Percentiles rank a stretch among this genome's conserved stretches.
Evolutionary conservation across 2,329 filamentous ascomycete species (phyloP).

Genomic region (Mariannaea elegans): DNA sequence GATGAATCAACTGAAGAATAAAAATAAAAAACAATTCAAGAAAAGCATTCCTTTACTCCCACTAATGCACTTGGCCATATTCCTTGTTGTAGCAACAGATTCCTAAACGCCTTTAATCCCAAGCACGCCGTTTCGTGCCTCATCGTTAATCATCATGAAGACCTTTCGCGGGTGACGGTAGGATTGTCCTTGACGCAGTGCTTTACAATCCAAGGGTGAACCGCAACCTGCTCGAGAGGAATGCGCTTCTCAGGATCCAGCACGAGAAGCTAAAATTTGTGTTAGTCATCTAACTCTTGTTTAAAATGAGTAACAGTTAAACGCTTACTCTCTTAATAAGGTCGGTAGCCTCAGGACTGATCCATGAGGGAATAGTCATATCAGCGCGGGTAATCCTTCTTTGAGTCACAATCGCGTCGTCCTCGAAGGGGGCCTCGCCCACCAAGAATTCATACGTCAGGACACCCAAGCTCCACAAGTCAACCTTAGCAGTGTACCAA

Average conservation of each 20-base stretch:
- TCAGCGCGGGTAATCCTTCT: slow-evolving; percentile 87
- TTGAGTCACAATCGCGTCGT: slow-evolving; percentile 94
- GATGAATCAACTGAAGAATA: neutral
- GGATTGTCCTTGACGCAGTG: slow-evolving; percentile 77
- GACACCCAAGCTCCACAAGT: slow-evolving; percentile 95
- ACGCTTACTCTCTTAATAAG: slow-evolving; percentile 84
- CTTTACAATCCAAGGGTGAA: slow-evolving; percentile 96
- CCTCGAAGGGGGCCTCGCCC: slow-evolving; percentile 96
- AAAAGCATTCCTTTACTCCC: slow-evolving; percentile 40
- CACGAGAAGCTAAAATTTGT: slow-evolving; percentile 75
- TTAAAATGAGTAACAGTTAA: neutral
- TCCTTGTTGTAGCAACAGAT: slow-evolving; percentile 25
- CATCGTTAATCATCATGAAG: slow-evolving; percentile 27
- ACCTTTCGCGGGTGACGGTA: slow-evolving; percentile 57
- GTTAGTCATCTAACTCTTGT: slow-evolving; percentile 32
- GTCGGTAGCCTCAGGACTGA: slow-evolving; percentile 89
- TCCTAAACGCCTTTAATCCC: slow-evolving; percentile 34
- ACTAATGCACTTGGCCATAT: slow-evolving; percentile 40
- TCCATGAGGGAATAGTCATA: slow-evolving; percentile 90
- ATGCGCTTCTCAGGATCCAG: slow-evolving; percentile 95
- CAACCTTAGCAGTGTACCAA: slow-evolving; percentile 94
- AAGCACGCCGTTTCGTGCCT: slow-evolving; percentile 22
- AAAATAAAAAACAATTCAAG: slow-evolving; percentile 20
- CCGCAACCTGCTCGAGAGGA: slow-evolving; percentile 85
- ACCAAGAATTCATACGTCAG: slow-evolving; percentile 96